Conservation (phyloP, 2,329 filamentous ascomycete species). For the Aspergillus thermomutatus region DNA sequence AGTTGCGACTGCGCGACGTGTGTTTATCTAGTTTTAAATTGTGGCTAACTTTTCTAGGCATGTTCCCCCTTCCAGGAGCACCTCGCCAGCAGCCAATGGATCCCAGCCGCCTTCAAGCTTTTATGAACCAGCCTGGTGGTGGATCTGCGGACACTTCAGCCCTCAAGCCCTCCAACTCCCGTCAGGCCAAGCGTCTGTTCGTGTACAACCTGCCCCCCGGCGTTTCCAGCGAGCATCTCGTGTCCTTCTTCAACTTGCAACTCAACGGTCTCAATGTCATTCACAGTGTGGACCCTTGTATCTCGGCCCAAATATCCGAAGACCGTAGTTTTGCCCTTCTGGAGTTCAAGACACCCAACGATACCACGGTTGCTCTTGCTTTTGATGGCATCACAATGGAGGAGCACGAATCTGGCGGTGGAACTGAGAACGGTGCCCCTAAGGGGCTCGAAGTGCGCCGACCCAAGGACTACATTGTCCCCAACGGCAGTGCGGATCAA, state of each 20-base stretch:
- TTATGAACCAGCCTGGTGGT: constrained; percentile 83
- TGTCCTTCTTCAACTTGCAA: constrained; percentile 91
- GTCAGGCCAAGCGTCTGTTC: constrained; percentile 89
- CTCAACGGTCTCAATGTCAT: constrained; percentile 95
- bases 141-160: constrained; percentile 68
- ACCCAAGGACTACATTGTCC: constrained; percentile 96
- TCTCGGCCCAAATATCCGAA: constrained; percentile 75
- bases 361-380: constrained; percentile 87
- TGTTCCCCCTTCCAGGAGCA: constrained; percentile 96
- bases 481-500: constrained; percentile 69
- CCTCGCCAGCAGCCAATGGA: constrained; percentile 95
- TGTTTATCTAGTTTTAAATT: not conserved
- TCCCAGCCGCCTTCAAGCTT: constrained; percentile 85
- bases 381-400: constrained; percentile 89
- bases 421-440: constrained; percentile 51
- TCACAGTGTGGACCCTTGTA: constrained; percentile 77
- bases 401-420: constrained; percentile 59
- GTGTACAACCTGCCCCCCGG: constrained; percentile 74
- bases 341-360: constrained; percentile 83
- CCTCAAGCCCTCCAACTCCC: constrained; percentile 86
- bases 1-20: constrained; percentile 13
- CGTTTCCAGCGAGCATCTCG: constrained; percentile 71
- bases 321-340: constrained; percentile 79
- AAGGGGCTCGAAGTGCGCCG: constrained; percentile 69
- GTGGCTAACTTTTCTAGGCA: constrained; percentile 50